phyloP scores from a whole-genome alignment of 2,329 filamentous ascomycete genomes.

The Ceratocystis huliohia region DNA sequence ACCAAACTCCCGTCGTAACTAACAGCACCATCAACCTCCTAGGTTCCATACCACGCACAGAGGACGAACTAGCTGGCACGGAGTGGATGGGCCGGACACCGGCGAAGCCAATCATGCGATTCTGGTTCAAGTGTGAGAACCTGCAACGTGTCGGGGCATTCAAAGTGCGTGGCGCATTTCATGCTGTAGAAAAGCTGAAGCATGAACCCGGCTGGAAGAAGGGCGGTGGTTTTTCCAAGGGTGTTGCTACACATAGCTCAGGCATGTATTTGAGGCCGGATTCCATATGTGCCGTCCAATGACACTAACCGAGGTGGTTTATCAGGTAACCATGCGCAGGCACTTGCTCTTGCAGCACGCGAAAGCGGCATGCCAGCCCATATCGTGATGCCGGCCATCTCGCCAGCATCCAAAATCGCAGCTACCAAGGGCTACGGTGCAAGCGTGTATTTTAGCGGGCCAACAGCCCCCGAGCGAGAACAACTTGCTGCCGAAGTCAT shows the following conservation, averaged over 20 bases:
- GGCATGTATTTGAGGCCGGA: conserved; percentile 38
- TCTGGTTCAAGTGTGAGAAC: conserved; percentile 97
- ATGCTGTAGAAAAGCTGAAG: conserved; percentile 62
- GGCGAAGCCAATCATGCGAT: conserved; percentile 51
- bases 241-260: conserved; percentile 82
- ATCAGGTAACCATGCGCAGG: conserved; percentile 85
- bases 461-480: conserved; percentile 69
- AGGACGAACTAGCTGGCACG: conserved; percentile 42
- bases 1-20: conserved; percentile 73
- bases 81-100: conserved; percentile 46
- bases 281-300: background rate
- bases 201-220: conserved; percentile 48
- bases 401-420: conserved; percentile 72
- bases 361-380: conserved; percentile 63
- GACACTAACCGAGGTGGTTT: background rate
- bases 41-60: conserved; percentile 56
- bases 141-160: conserved; percentile 83
- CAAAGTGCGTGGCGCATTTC: conserved; percentile 82
- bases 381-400: conserved; percentile 87
- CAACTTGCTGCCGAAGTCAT: conserved; percentile 59
- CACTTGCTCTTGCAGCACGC: conserved; percentile 70
- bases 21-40: conserved; percentile 60
- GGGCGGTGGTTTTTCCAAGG: conserved; percentile 45
- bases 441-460: conserved; percentile 66
- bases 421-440: conserved; percentile 70